Percentiles rank a stretch among this genome's conserved stretches.
Evolutionary conservation across 257 asterid species (phyloP).

Genomic region (Jasminum sambac): DNA sequence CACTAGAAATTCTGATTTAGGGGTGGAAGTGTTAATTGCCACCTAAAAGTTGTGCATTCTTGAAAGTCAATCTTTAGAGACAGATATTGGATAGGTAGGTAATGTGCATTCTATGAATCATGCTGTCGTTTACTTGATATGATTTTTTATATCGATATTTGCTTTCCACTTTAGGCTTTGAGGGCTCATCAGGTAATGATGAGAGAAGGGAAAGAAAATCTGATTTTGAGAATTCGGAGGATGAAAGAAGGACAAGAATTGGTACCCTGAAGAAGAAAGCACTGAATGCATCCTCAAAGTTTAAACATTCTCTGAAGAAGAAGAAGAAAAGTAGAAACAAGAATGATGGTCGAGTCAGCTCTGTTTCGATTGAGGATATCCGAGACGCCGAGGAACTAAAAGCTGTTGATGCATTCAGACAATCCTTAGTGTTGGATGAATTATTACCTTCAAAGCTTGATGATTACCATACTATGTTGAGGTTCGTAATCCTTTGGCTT

Average conservation of each 20-base stretch:
- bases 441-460: slow-evolving; percentile 67
- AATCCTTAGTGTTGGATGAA: slow-evolving; percentile 70
- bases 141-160: slow-evolving; percentile 13
- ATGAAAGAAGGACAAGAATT: slow-evolving; percentile 76
- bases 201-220: slow-evolving; percentile 84
- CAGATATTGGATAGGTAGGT: background rate
- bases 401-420: slow-evolving; percentile 79
- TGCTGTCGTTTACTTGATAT: background rate
- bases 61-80: background rate
- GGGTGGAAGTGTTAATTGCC: background rate
- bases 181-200: slow-evolving; percentile 76
- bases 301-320: slow-evolving; percentile 88
- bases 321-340: slow-evolving; percentile 71
- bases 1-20: background rate
- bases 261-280: slow-evolving; percentile 84
- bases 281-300: slow-evolving; percentile 73
- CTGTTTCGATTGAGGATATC: slow-evolving; percentile 84
- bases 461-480: slow-evolving; percentile 83
- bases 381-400: slow-evolving; percentile 76
- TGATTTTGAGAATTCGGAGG: slow-evolving; percentile 87
- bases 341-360: slow-evolving; percentile 73
- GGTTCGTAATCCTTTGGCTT: slow-evolving; percentile 38
- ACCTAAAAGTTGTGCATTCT: background rate
- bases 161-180: slow-evolving; percentile 54
- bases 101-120: background rate